Evolutionary conservation across 257 asterid species (phyloP).

Genomic region (Cinchona pubescens): DNA sequence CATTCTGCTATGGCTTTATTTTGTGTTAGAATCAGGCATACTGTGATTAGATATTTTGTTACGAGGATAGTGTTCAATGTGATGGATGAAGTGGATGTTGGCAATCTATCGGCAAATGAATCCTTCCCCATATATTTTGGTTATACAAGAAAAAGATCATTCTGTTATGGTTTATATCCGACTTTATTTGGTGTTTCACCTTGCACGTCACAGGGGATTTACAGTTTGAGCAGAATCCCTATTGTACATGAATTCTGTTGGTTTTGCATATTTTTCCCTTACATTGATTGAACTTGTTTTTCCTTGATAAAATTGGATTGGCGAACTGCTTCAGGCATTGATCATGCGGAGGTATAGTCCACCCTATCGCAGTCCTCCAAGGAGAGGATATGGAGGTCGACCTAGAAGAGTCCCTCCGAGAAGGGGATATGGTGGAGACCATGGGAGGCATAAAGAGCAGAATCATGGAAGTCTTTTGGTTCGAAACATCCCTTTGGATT

Average conservation of each 20-base stretch:
- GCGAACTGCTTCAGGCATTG: slow-evolving; percentile 3
- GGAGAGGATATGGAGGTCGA: slow-evolving; percentile 38
- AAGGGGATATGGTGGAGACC: slow-evolving; percentile 28
- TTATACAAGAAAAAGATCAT: background rate
- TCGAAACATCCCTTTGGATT: slow-evolving; percentile 36
- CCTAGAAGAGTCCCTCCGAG: slow-evolving; percentile 35
- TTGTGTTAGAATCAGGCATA: no score
- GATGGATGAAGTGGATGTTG: background rate
- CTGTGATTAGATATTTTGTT: no score
- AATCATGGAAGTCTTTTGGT: slow-evolving; percentile 36
- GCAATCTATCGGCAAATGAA: background rate
- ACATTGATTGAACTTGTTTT: background rate
- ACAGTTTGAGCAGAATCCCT: no score
- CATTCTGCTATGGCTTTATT: background rate
- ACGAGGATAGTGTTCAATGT: background rate
- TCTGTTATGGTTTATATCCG: background rate
- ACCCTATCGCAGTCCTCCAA: slow-evolving; percentile 31
- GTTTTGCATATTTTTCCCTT: background rate
- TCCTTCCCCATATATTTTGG: background rate
- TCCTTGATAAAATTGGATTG: background rate
- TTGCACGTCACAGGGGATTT: no score
- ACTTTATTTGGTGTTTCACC: background rate
- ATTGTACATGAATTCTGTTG: no score
- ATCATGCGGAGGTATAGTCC: slow-evolving; percentile 34
- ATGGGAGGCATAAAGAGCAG: slow-evolving; percentile 28